Percentiles rank a stretch among this genome's conserved stretches.
Evolutionary conservation across 2,329 filamentous ascomycete species (phyloP).

Genomic region (Harringtonia lauricola): DNA sequence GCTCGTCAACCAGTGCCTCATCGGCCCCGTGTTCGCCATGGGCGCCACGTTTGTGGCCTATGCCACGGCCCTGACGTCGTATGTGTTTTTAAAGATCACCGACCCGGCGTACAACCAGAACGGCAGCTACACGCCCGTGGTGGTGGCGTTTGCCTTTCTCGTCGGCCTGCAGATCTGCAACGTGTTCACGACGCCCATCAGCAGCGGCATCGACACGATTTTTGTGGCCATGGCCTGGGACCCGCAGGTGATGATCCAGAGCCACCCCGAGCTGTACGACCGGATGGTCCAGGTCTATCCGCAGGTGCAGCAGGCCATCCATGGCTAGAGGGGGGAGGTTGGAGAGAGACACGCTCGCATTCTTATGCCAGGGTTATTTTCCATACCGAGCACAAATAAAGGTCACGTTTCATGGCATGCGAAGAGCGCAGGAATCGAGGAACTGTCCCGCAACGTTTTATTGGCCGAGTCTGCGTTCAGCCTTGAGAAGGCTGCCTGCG

Average conservation of each 20-base stretch:
- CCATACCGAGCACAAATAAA: no score
- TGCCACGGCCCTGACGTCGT: conserved; percentile 68
- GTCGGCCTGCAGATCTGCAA: conserved; percentile 85
- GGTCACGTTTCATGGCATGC: no score
- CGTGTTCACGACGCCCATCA: conserved; percentile 75
- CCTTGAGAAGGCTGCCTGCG: no score
- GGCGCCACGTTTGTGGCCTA: conserved; percentile 78
- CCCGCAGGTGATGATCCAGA: conserved; percentile 62
- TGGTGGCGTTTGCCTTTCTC: conserved; percentile 77
- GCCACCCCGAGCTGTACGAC: conserved; percentile 73
- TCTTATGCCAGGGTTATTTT: no score
- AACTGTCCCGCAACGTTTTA: no score
- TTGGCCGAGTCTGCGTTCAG: no score
- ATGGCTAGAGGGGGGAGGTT: no score
- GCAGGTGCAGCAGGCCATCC: conserved; percentile 67
- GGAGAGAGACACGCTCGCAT: no score
- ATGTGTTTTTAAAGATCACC: conserved; percentile 78
- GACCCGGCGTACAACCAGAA: conserved; percentile 63
- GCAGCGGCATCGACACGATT: conserved; percentile 82
- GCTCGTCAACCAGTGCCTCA: conserved; percentile 78
- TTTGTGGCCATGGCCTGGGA: conserved; percentile 70
- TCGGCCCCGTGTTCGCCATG: conserved; percentile 63
- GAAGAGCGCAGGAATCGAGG: no score
- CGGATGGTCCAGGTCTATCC: conserved; percentile 76
- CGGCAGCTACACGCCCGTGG: conserved; percentile 60